These are phyloP conservation scores for Amaranthus tricolor DNA, from an alignment of 179 eudicot species.

Conservation along the genomic window DNA sequence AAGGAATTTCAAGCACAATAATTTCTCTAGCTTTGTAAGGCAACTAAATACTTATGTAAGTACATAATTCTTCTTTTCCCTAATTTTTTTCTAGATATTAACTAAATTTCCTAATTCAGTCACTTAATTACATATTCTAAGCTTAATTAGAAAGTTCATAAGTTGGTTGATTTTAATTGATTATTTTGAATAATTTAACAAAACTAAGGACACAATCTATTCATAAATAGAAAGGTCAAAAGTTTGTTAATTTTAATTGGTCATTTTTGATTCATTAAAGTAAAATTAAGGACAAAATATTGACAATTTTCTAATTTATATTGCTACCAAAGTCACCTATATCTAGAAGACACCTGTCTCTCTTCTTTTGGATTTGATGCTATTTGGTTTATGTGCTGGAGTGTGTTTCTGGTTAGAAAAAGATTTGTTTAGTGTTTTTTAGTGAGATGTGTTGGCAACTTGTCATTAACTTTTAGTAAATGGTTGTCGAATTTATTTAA, in stretches of 20 bases:
- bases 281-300: background rate
- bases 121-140: no score
- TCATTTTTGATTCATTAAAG: no score
- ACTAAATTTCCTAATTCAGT: no score
- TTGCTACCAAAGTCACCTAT: slow-evolving; percentile 3
- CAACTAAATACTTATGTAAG: slow-evolving; percentile 96
- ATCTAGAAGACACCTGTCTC: slow-evolving; percentile 17
- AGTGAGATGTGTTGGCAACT: slow-evolving; percentile 17
- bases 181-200: background rate
- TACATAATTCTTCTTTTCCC: background rate
- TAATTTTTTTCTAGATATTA: background rate
- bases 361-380: slow-evolving; percentile 18
- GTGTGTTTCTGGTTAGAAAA: background rate
- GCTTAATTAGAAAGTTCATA: no score
- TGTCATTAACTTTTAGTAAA: slow-evolving; percentile 13
- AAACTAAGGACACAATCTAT: slow-evolving; percentile 3
- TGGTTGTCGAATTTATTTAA: background rate
- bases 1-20: slow-evolving; percentile 75
- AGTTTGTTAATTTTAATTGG: background rate
- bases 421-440: slow-evolving; percentile 7
- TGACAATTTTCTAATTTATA: slow-evolving; percentile 2
- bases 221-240: background rate
- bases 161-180: no score
- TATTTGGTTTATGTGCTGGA: slow-evolving; percentile 7
- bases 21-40: slow-evolving; percentile 89